These are phyloP conservation scores for Gremmenia infestans DNA, from an alignment of 2,329 filamentous ascomycete species.

Conservation along the genomic window DNA sequence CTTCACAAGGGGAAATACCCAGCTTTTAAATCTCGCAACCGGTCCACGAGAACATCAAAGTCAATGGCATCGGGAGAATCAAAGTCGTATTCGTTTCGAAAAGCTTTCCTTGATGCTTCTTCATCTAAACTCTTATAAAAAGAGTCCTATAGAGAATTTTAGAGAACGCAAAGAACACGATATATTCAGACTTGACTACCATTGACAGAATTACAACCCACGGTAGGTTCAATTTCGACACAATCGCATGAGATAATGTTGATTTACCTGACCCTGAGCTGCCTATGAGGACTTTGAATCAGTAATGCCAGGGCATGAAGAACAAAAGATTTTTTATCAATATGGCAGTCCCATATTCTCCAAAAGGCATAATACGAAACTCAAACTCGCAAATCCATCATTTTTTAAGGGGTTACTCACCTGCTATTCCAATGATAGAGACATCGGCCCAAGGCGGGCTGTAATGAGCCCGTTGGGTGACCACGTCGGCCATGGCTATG, in stretches of 20 bases:
- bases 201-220: conserved; percentile 99
- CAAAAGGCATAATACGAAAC: no score
- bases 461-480: conserved; percentile 59
- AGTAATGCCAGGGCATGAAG: background rate
- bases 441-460: conserved; percentile 94
- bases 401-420: background rate
- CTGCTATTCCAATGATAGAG: conserved; percentile 93
- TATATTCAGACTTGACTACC: conserved; percentile 49
- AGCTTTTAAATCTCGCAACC: conserved; percentile 77
- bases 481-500: conserved; percentile 16
- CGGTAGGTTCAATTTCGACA: conserved; percentile 81
- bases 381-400: background rate
- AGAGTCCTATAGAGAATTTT: conserved; percentile 62
- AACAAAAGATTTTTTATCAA: no score
- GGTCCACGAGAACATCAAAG: conserved; percentile 81
- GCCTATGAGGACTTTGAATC: background rate
- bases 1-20: conserved; percentile 56
- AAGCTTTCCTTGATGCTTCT: conserved; percentile 75
- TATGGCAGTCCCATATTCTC: no score
- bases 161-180: conserved; percentile 1
- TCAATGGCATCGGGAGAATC: conserved; percentile 92
- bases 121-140: conserved; percentile 88
- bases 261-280: conserved; percentile 78
- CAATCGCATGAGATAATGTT: conserved; percentile 86
- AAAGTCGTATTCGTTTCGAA: conserved; percentile 91